These are phyloP conservation scores for Zygosaccharomyces bisporus DNA, from an alignment of 805 yeast genomes.

Conservation along the genomic window DNA sequence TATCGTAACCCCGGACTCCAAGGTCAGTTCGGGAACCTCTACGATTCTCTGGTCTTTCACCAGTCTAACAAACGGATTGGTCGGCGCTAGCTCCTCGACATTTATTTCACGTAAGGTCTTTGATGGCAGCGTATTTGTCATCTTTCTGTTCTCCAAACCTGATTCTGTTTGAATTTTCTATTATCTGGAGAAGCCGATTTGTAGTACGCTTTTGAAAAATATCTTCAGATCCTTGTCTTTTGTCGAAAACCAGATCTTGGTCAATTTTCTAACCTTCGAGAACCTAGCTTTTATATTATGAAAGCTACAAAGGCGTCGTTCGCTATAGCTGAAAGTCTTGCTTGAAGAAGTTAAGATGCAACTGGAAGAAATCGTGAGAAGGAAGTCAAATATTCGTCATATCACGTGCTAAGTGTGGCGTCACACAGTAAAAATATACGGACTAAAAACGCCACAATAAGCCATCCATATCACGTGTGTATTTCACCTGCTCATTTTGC, in stretches of 20 bases:
- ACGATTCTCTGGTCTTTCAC: conserved; percentile 77
- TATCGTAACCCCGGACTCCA: conserved; percentile 78
- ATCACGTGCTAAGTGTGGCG: conserved; percentile 6
- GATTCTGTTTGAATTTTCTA: too few relatives aligned
- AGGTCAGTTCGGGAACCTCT: conserved; percentile 63
- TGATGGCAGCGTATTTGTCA: conserved; percentile 19
- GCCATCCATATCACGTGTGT: background rate
- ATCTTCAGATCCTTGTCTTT: background rate
- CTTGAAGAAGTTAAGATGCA: conserved; percentile 3
- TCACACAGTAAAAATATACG: background rate
- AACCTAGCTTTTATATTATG: conserved; percentile 4
- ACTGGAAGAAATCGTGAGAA: background rate
- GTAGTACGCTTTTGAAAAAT: background rate
- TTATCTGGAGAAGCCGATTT: background rate
- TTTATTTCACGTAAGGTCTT: conserved; percentile 24
- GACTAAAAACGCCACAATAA: background rate
- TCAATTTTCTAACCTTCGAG: background rate
- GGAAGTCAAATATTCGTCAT: background rate
- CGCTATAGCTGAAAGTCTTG: conserved; percentile 1
- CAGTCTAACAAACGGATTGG: conserved; percentile 63
- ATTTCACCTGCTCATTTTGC: background rate
- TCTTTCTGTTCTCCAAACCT: conserved; percentile 1
- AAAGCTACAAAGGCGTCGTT: background rate
- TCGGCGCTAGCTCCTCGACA: conserved; percentile 19
- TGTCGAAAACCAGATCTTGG: background rate